These are phyloP conservation scores for Dioscorea cayenensis DNA, from an alignment of 116 monocot species.

Conservation along the genomic window DNA sequence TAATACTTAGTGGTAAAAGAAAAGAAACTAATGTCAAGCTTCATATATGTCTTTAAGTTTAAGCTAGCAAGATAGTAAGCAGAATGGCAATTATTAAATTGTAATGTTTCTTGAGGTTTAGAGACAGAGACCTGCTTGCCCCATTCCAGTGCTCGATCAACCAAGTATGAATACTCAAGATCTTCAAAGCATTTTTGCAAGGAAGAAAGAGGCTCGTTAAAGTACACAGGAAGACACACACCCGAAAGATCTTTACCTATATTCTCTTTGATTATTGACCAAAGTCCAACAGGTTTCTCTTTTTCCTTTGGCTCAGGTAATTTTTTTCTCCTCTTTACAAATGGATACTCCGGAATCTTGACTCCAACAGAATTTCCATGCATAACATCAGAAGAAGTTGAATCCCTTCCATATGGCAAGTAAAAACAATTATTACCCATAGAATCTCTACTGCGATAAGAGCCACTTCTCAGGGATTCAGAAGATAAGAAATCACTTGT, in stretches of 20 bases:
- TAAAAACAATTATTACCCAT: conserved; percentile 32
- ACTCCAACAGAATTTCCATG: conserved; percentile 23
- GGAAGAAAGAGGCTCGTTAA: conserved; percentile 91
- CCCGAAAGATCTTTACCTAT: conserved; percentile 97
- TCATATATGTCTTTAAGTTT: neutral
- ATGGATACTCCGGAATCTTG: conserved; percentile 50
- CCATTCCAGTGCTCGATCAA: conserved; percentile 82
- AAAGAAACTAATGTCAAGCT: neutral
- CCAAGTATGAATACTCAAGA: conserved; percentile 81
- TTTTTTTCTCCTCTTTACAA: conserved; percentile 65
- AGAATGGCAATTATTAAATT: neutral
- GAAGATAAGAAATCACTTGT: conserved; percentile 75
- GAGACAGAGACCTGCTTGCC: conserved; percentile 68
- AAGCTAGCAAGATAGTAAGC: neutral
- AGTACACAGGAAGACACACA: conserved; percentile 95
- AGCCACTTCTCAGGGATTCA: conserved; percentile 78
- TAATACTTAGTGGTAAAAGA: no score
- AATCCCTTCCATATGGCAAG: conserved; percentile 17
- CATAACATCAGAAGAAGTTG: conserved; percentile 13
- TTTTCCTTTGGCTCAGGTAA: conserved; percentile 94
- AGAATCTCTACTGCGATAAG: conserved; percentile 65
- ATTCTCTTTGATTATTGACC: conserved; percentile 98
- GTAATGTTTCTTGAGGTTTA: neutral
- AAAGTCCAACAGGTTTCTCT: conserved; percentile 84
- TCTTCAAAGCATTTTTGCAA: conserved; percentile 98